Base-by-base conservation (phyloP, 1,284 basidiomycete genomes). In the Ustilago sp. region DNA sequence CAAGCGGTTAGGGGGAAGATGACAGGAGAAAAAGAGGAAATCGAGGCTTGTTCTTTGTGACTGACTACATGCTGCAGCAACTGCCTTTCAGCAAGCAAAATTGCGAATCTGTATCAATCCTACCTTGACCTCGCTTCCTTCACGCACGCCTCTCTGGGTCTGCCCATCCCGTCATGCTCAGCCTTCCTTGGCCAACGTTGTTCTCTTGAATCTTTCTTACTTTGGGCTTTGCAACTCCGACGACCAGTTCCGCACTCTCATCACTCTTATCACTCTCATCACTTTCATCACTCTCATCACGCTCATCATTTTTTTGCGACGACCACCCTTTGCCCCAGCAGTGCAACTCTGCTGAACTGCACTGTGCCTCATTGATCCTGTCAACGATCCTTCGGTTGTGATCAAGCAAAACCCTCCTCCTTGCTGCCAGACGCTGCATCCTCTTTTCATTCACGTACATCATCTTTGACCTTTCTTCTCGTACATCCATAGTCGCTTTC, bases 221-320 rank as follows among this genome's bases (percentile, higher is more conserved):
- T 28, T 50, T 50, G 28, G 48, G n/a, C 52, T 43, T 64, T 52
- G 61, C 61, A 63, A 41, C 67, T 69, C 67, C 67, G 67, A 63
- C 61, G 57, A 63, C 59, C 38, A 38, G 38, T 59, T 59, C 61
- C 43, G 34, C 45, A 36, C 38, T 35, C 19, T 28, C 53, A 43
- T 31, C 38, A 41, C 34, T 23, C 34, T 56, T n/a, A 9, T 8
- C 56, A 35, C 32, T 35, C 32, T 38, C 17, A 50, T 15, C n/a
- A 17, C 57, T 35, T 23, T 23, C 23, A 23, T 23, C 23, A 23
- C 23, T 2, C 23, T 9, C 34, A 11, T 5, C 56, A 43, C 35
- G 23, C 8, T 19, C 47, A 23, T 28, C 4, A n/a, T 1, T 23
- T 8, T 48, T 15, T 48, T 48, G 17, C n/a, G 3, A 28, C 23